phyloP scores from a whole-genome alignment of 192 early-diverging fungal genomes.

The Rhizophagus clarus region DNA sequence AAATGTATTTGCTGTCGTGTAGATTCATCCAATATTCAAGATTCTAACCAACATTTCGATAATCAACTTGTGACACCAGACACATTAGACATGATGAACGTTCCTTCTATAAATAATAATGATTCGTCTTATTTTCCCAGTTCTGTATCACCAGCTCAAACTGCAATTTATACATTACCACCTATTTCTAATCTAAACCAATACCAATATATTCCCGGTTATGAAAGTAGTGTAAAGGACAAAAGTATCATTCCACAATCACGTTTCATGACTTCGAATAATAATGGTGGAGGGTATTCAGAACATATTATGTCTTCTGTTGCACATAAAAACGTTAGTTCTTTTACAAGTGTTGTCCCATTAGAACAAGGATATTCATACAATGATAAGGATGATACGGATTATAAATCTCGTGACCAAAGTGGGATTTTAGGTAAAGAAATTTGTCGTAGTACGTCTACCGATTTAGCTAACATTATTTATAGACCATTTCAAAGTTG shows the following conservation, averaged over 20 bases:
- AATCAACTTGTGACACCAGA: background rate
- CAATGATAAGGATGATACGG: background rate
- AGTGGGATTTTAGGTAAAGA: slow-evolving; percentile 12
- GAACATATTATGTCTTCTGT: background rate
- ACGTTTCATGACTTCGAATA: background rate
- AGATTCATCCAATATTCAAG: too few species aligned
- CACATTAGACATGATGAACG: background rate
- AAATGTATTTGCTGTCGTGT: slow-evolving; percentile 19
- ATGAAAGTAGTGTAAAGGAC: too few species aligned
- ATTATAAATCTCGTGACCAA: background rate
- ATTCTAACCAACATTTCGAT: too few species aligned
- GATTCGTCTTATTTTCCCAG: too few species aligned
- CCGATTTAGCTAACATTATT: slow-evolving; percentile 20
- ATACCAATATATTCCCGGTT: too few species aligned
- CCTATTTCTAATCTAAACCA: background rate
- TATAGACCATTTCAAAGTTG: slow-evolving; percentile 26
- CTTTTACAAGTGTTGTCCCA: background rate
- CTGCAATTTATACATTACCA: background rate
- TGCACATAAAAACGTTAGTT: background rate
- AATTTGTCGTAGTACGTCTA: slow-evolving; percentile 6
- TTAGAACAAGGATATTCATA: background rate
- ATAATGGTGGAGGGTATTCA: background rate
- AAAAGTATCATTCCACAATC: too few species aligned
- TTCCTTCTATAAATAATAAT: too few species aligned
- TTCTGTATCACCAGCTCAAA: background rate